Evolutionary conservation across 2,329 filamentous ascomycete genomes (phyloP), one percentile per base, ranked within the genome.

Genomic region (Zymoseptoria crescenta): DNA sequence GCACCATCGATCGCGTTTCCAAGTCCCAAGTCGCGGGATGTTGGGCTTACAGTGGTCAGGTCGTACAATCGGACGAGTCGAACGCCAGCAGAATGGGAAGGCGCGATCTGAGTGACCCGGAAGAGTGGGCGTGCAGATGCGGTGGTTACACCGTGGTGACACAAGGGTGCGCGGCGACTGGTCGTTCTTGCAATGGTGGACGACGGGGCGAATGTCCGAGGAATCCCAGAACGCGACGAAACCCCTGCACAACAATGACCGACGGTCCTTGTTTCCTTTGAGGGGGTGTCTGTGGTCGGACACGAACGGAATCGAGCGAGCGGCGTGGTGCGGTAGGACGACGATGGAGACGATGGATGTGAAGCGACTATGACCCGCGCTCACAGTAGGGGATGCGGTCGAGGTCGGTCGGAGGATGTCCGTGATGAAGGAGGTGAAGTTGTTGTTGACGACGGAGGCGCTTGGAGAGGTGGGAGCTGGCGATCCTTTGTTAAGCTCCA

Each of bases 401-500:
- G n/a, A 13, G 35, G 35, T 45, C 35, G 35, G 35, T 41, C 35
- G 35, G 35, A 3, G 35, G 16, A n/a, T n/a, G 35, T 45, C 35
- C 35, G n/a, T 28, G 53, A 61, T 28, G 53, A 61, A 63, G 62
- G 62, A 65, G 64, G 64, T 67, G 64, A 67, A 63, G 65, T 67
- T 56, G 64, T 59, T 54, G 63, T 61, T 57, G 58, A 56, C 48
- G 56, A 21, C 49, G 58, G 62, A 58, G 59, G 62, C 61, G 59
- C 64, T 70, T 71, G 24, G 24, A 67, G 67, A 69, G 61, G 67
- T 67, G 70, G 70, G 67, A 72, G 73, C 35, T 70, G 76, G 74
- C 76, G 77, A 78, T 79, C 76, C 74, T 76, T 45, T 76, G 77
- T 76, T 78, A 77, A 78, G 77, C 75, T 75, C 76, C 73, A 74